Conservation (phyloP, 169 alveolate genomes). For the Plasmodium gallinaceum region DNA sequence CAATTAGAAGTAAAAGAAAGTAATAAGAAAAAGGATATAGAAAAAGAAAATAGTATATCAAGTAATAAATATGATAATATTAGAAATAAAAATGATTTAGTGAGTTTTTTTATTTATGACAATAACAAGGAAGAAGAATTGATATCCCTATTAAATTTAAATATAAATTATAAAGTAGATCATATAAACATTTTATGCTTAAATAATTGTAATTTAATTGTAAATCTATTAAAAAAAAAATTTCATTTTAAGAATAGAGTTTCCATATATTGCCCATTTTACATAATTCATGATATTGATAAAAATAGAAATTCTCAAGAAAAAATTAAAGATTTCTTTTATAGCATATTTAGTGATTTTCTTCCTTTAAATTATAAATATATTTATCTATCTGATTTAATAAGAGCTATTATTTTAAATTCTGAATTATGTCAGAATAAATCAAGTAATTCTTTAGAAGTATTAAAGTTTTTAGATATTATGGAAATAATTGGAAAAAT, state of each 20-base stretch:
- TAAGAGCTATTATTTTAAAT: constrained; percentile 57
- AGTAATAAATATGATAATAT: neutral
- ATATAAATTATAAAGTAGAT: constrained; percentile 24
- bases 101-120: constrained; percentile 48
- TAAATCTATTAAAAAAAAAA: constrained; percentile 9
- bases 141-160: constrained; percentile 22
- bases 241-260: constrained; percentile 9
- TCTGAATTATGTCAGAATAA: constrained; percentile 51
- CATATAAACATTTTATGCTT: constrained; percentile 67
- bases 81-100: constrained; percentile 14
- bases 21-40: neutral
- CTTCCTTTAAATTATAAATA: constrained; percentile 53
- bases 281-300: constrained; percentile 29
- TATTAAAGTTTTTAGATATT: constrained; percentile 47
- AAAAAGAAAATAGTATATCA: neutral
- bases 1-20: no score
- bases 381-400: constrained; percentile 38
- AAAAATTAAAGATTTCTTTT: constrained; percentile 27
- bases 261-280: constrained; percentile 64
- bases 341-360: constrained; percentile 45
- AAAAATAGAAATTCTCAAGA: neutral
- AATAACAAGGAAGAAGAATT: constrained; percentile 6
- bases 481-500: constrained; percentile 64
- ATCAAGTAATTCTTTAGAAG: constrained; percentile 8
- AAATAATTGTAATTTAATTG: constrained; percentile 22